Evolutionary conservation across 768 basidiomycete species (phyloP), one percentile per base, ranked within the genome.

Genomic region (Amanita brunnescens): DNA sequence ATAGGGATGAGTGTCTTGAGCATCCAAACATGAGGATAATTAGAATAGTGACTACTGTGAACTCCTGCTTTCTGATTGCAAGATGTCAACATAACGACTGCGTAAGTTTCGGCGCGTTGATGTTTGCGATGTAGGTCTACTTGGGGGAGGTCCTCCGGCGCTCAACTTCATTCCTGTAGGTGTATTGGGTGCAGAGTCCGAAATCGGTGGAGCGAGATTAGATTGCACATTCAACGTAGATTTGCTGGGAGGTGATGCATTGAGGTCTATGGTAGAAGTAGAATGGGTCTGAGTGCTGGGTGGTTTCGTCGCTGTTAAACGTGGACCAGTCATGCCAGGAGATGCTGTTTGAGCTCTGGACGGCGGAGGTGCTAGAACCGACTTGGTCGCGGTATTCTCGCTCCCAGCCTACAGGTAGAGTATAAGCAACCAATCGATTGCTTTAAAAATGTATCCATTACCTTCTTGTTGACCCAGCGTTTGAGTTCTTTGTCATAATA

Each of bases 391-490:
- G n/a, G 70, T 59, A 54, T 79, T 81, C 49, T 80, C 79, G 13
- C 68, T 62, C 34, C 79, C 80, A 54, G 68, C 77, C 88, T 91
- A 58, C 53, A 18, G 4, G 10, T n/a, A 23, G 13, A 12, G 33
- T 32, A 20, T 43, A 18, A 30, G 30, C 40, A 6, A 33, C 13
- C 10, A n/a, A 34, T 16, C 20, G 14, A n/a, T 21, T 40, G 6
- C 20, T 7, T 23, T 8, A 18, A 24, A 32, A 13, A 12, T 7
- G 5, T 55, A 5, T 2, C 20, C 20, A 68, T 64, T 54, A 91
- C 92, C 71, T 87, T 92, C 68, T 87, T 94, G 65, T 96, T 93
- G 23, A 99, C 84, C 96, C 96, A 99, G 55, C 87, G 80, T 64
- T 94, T 93, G 54, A 85, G 76, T n/a, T 96, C 92, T 59, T 87